Conservation (phyloP, 2,329 filamentous ascomycete species). For the Fusarium sambucinum region DNA sequence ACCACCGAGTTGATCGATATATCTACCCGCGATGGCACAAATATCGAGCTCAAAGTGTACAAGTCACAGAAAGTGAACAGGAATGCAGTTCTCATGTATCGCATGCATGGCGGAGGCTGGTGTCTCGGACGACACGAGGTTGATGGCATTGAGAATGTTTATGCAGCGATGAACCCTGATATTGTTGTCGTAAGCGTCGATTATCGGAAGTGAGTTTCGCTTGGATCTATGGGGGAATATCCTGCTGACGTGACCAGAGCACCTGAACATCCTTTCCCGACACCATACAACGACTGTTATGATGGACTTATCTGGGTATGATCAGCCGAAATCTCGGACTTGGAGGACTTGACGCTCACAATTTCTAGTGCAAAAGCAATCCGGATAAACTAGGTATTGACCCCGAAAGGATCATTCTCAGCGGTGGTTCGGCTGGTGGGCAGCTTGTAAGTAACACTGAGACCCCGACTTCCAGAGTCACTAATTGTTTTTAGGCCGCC, state of each 20-base stretch:
- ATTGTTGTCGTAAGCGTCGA: constrained; percentile 45
- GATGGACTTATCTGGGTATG: constrained; percentile 44
- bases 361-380: constrained; percentile 39
- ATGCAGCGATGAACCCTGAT: constrained; percentile 27
- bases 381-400: constrained; percentile 27
- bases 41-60: constrained; percentile 42
- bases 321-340: rapidly evolving
- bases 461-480: rapidly evolving
- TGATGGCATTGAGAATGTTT: constrained; percentile 43
- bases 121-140: constrained; percentile 42
- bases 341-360: not conserved
- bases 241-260: constrained; percentile 17
- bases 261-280: constrained; percentile 42
- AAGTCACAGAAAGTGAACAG: constrained; percentile 12
- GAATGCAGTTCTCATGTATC: constrained; percentile 40
- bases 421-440: constrained; percentile 41
- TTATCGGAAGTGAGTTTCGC: constrained; percentile 33
- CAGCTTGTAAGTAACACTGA: constrained; percentile 16
- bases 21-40: constrained; percentile 30
- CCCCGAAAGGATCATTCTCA: constrained; percentile 37
- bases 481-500: constrained; percentile 24
- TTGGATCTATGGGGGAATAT: rapidly evolving
- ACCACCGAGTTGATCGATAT: constrained; percentile 31
- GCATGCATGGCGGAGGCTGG: constrained; percentile 46
- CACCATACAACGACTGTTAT: constrained; percentile 39